A percentile compares a stretch with the other conserved stretches of the same genome.
phyloP scores from a whole-genome alignment of 495 filamentous ascomycete genomes.

The Articulospora tetracladia region DNA sequence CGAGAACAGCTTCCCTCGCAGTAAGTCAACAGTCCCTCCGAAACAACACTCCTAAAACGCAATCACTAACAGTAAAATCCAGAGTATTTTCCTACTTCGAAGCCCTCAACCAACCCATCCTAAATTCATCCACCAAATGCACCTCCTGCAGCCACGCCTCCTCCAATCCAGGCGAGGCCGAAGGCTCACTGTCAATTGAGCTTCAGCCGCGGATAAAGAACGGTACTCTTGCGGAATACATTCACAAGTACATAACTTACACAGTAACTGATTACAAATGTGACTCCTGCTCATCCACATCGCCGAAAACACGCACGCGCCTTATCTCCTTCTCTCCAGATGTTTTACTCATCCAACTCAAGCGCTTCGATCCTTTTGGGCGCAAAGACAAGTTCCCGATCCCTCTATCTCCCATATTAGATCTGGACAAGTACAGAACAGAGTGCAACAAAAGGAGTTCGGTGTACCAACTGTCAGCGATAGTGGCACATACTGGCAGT shows the following conservation, averaged over 20 bases:
- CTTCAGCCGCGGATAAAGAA: constrained; percentile 3
- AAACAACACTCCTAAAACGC: background rate
- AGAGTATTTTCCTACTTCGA: constrained; percentile 14
- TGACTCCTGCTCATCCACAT: constrained; percentile 12
- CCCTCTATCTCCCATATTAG: background rate
- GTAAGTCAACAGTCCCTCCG: constrained; percentile 11
- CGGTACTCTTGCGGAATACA: constrained; percentile 4
- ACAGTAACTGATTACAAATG: constrained; percentile 16
- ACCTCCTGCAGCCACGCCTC: background rate
- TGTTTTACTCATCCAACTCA: constrained; percentile 18
- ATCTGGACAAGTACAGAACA: constrained; percentile 13
- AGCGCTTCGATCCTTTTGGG: constrained; percentile 9
- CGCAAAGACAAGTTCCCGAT: constrained; percentile 12
- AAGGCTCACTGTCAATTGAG: constrained; percentile 11
- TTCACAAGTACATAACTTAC: constrained; percentile 14
- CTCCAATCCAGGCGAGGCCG: background rate
- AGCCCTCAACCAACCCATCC: background rate
- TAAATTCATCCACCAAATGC: background rate
- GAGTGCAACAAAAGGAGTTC: background rate
- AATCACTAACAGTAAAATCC: background rate
- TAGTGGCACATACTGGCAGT: constrained; percentile 15
- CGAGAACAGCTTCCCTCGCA: constrained; percentile 8
- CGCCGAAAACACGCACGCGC: constrained; percentile 5
- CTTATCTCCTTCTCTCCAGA: constrained; percentile 12
- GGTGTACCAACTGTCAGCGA: constrained; percentile 15